These are phyloP conservation scores for Kitagawia praeruptora DNA, from an alignment of 129 eudicot species.

Conservation along the genomic window DNA sequence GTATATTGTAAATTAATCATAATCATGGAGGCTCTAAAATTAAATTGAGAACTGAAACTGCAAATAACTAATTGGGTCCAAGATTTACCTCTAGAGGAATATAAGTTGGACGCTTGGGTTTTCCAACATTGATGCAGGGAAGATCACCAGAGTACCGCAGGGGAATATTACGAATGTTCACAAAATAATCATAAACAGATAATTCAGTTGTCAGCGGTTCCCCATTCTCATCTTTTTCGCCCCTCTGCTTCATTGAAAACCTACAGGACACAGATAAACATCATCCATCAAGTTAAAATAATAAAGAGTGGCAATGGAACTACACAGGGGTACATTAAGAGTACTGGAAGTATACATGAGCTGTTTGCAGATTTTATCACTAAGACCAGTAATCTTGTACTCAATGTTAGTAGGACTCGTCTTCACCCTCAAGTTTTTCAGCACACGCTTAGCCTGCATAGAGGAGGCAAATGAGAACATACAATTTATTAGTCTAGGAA, in stretches of 20 bases:
- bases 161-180: constrained; percentile 49
- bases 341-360: constrained; percentile 40
- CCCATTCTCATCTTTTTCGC: constrained; percentile 36
- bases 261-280: constrained; percentile 19
- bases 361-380: constrained; percentile 63
- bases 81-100: constrained; percentile 67
- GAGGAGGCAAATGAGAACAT: background rate
- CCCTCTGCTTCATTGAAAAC: constrained; percentile 56
- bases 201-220: constrained; percentile 43
- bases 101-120: constrained; percentile 70
- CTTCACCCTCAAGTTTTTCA: constrained; percentile 77
- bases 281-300: background rate
- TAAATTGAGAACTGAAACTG: background rate
- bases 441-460: constrained; percentile 64
- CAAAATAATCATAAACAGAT: constrained; percentile 74
- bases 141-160: constrained; percentile 62
- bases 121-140: constrained; percentile 90
- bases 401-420: constrained; percentile 50
- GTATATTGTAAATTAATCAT: background rate
- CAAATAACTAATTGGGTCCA: background rate
- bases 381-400: constrained; percentile 77
- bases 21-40: background rate
- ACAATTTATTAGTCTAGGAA: background rate
- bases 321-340: too few relatives aligned
- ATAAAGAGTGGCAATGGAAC: background rate